Base-by-base conservation (phyloP, 2,329 filamentous ascomycete genomes). In the Claviceps digitariae region DNA sequence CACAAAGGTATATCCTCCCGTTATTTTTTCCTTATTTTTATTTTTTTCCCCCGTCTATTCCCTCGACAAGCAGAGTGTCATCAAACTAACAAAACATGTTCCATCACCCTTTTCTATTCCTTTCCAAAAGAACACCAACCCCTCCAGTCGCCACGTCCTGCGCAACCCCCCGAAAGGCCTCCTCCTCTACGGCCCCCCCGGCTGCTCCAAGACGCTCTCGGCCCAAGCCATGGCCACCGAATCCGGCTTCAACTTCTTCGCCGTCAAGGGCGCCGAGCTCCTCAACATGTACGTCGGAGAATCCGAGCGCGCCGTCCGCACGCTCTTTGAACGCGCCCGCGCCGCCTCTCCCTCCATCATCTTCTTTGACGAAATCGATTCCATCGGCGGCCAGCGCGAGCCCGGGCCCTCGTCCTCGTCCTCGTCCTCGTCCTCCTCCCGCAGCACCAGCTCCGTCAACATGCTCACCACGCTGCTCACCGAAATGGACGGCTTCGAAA, bases 231-330 rank as follows among this genome's bases (percentile, higher is more conserved):
- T 95, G 60, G 91, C 91, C 17, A 95, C 89, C 7, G 90, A 94
- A 66, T 88, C 87, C 31, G 86, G 86, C 4, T 84, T 94, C 69
- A 96, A 96, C 67, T 96, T 96, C 74, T 84, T 96, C 64, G 86
- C 90, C 9, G 87, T 97, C 59, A 95, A 96, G 70, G 91, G 90
- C 27, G 89, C 89, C 38, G 91, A 96, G 68, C 79, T 96, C 13
- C 82, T 95, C 56, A 94, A 90, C 70, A 95, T 95, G 87, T 97
- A 96, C 68, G 90, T 97, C 20, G 91, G 91, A 56, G 91, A 97
- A 67, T 91, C 90, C 2, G 91, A 97, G 70, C 82, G 89, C 12
- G 84, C 86, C 8, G 79, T 96, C 44, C 82, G 91, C 40, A 86
- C 89, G 53, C 81, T 96, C 1, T 96, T 97, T 66, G 79, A 84